A percentile compares a stretch with the other conserved stretches of the same genome.
Conservation (phyloP, 805 yeast genomes). For the Teunomyces gatunensis region DNA sequence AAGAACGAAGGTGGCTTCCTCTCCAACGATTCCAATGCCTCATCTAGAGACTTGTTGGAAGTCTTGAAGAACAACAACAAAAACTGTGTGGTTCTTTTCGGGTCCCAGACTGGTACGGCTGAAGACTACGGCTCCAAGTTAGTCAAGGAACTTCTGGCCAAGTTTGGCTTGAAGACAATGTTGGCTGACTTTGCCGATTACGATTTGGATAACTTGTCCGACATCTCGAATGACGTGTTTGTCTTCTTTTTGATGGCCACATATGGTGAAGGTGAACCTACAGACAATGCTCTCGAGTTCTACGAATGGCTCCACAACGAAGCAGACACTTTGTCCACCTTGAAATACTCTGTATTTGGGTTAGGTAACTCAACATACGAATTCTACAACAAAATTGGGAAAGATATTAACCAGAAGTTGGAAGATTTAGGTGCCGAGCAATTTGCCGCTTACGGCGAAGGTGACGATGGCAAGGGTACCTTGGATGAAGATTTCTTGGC, state of each 20-base stretch:
- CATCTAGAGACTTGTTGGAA: slow-evolving; percentile 56
- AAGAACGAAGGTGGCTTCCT: slow-evolving; percentile 23
- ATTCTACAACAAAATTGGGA: slow-evolving; percentile 81
- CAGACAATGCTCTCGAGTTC: slow-evolving; percentile 87
- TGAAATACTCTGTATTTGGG: slow-evolving; percentile 79
- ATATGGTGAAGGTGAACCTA: slow-evolving; percentile 98
- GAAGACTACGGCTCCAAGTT: slow-evolving; percentile 93
- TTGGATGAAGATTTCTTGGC: slow-evolving; percentile 92
- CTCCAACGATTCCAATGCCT: slow-evolving; percentile 30
- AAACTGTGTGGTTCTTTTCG: slow-evolving; percentile 77
- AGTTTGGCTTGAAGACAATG: slow-evolving; percentile 79
- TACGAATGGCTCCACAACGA: slow-evolving; percentile 62
- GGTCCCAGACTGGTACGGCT: slow-evolving; percentile 98
- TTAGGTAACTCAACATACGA: slow-evolving; percentile 95
- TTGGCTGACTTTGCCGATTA: slow-evolving; percentile 86
- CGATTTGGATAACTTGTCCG: slow-evolving; percentile 74
- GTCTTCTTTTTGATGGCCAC: slow-evolving; percentile 76
- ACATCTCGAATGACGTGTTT: slow-evolving; percentile 57
- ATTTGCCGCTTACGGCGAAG: slow-evolving; percentile 79
- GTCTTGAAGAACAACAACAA: slow-evolving; percentile 61
- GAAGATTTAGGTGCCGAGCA: slow-evolving; percentile 66
- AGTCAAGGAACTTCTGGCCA: slow-evolving; percentile 80
- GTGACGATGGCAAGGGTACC: slow-evolving; percentile 93
- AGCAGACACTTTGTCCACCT: slow-evolving; percentile 49
- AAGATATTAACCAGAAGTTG: slow-evolving; percentile 51